These are phyloP conservation scores for Trametes sp. DNA, from an alignment of 1,284 basidiomycete genomes.

Conservation along the genomic window DNA sequence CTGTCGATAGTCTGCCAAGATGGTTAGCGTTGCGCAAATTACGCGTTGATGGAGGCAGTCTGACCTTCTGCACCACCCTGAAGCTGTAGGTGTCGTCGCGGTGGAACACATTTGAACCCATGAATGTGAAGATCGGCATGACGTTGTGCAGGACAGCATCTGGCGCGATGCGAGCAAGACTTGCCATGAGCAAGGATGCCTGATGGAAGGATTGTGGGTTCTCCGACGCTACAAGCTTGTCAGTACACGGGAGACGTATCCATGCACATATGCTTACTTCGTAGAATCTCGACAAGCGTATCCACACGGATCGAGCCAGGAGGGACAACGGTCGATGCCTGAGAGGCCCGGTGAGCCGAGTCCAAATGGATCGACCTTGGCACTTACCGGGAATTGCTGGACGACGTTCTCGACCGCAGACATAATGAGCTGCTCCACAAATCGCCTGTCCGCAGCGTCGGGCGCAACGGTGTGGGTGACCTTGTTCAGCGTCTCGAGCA, in stretches of 20 bases:
- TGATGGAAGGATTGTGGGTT: conserved; percentile 97
- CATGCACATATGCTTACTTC: conserved; percentile 58
- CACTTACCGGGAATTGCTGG: conserved; percentile 61
- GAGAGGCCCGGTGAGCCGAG: conserved; percentile 5
- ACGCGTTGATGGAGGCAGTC: background rate
- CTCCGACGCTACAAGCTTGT: conserved; percentile 64
- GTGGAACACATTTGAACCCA: conserved; percentile 96
- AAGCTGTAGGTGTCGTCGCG: conserved; percentile 97
- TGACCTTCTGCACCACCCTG: conserved; percentile 91
- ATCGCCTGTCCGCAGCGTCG: conserved; percentile 70
- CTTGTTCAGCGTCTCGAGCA: conserved; percentile 79
- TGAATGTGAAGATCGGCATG: conserved; percentile 99
- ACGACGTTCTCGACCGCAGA: conserved; percentile 79
- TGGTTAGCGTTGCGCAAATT: background rate
- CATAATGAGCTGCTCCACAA: conserved; percentile 89
- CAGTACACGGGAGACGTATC: conserved; percentile 10
- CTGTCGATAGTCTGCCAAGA: conserved; percentile 83
- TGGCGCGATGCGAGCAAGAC: conserved; percentile 84
- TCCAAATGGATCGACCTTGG: background rate
- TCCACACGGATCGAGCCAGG: conserved; percentile 73
- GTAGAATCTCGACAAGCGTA: conserved; percentile 86
- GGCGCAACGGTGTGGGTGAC: conserved; percentile 63
- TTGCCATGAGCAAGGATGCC: conserved; percentile 90
- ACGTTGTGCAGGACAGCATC: conserved; percentile 94
- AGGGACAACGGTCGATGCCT: conserved; percentile 43